A percentile compares a stretch with the other conserved stretches of the same genome.
These are phyloP conservation scores for Murraya paniculata DNA, from an alignment of 345 rosid genomes.

Conservation along the genomic window DNA sequence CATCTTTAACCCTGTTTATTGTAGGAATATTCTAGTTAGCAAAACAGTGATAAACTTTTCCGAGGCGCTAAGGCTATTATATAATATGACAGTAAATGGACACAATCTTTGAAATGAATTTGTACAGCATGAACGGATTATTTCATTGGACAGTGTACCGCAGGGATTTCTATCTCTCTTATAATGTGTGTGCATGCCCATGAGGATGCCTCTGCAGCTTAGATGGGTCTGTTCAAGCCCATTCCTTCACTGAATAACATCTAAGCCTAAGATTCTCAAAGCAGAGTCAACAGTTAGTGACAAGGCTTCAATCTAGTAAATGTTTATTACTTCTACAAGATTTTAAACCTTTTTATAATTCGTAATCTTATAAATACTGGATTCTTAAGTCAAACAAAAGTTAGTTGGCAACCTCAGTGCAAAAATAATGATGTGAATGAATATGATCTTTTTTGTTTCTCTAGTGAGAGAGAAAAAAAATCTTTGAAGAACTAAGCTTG, in stretches of 20 bases:
- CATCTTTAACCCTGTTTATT: neutral
- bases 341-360: neutral
- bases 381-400: conserved; percentile 6
- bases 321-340: neutral
- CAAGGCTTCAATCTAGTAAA: neutral
- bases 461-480: neutral
- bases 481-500: neutral
- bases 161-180: neutral
- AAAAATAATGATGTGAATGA: neutral
- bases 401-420: neutral
- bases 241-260: neutral
- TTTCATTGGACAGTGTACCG: neutral
- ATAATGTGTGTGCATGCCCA: neutral
- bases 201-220: neutral
- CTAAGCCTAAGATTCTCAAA: conserved; percentile 3
- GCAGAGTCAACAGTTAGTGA: neutral
- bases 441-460: neutral
- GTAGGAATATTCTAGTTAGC: neutral
- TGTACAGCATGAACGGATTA: neutral
- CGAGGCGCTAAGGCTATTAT: neutral
- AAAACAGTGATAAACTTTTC: conserved; percentile 3
- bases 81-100: neutral
- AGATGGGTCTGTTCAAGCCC: neutral
- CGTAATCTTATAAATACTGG: neutral
- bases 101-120: neutral